Conservation (phyloP, 345 rosid genomes). For the Syzygium aqueum region DNA sequence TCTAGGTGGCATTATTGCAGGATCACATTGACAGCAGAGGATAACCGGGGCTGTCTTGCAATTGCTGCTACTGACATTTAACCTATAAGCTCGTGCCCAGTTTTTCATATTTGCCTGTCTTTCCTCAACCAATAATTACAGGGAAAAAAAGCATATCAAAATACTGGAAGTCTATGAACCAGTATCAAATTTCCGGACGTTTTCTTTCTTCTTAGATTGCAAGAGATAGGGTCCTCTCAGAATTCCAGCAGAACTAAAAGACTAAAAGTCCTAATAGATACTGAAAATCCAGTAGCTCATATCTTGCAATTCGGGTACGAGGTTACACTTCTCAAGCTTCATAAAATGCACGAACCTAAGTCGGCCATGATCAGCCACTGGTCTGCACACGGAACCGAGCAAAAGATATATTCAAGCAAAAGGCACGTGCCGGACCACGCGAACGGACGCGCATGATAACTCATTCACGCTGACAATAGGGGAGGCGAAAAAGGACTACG, state of each 20-base stretch:
- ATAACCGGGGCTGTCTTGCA: not conserved
- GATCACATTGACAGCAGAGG: not conserved
- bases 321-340: not conserved
- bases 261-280: not conserved
- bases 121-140: too few species aligned
- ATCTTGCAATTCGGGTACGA: accelerated
- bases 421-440: not conserved
- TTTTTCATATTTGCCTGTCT: too few species aligned
- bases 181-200: too few species aligned
- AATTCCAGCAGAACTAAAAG: not conserved
- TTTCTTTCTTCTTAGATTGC: not conserved
- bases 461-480: not conserved
- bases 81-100: not conserved
- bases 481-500: accelerated
- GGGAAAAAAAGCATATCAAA: too few species aligned
- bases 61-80: not conserved
- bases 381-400: not conserved
- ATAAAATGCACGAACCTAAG: not conserved
- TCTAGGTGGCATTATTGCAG: not conserved
- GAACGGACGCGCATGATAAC: not conserved
- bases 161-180: too few species aligned
- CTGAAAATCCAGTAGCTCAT: not conserved
- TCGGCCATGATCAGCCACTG: not conserved
- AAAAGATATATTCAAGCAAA: not conserved
- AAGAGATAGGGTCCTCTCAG: not conserved